Percentiles rank a stretch among this genome's conserved stretches.
These are phyloP conservation scores for Colletotrichum abscissum DNA, from an alignment of 2,329 filamentous ascomycete genomes.

Conservation along the genomic window DNA sequence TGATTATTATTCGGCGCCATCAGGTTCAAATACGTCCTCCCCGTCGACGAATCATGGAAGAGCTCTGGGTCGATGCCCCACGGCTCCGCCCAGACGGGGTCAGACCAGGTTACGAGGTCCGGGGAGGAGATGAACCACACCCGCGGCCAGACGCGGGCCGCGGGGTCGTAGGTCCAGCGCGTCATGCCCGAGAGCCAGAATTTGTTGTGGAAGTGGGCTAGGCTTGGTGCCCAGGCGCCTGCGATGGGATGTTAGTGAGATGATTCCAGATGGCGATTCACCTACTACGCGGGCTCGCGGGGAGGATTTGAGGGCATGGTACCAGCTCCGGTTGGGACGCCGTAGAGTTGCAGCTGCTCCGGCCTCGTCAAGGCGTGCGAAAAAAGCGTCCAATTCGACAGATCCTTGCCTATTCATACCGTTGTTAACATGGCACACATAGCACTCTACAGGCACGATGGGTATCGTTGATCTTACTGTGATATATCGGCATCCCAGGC, in stretches of 20 bases:
- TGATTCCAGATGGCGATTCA: too few relatives aligned
- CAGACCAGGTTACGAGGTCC: conserved; percentile 31
- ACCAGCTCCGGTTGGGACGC: conserved; percentile 11
- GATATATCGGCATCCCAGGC: conserved; percentile 63
- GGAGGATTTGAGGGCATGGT: too few relatives aligned
- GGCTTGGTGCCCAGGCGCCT: conserved; percentile 23
- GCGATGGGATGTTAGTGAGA: neutral
- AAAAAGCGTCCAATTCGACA: conserved; percentile 52
- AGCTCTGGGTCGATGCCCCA: conserved; percentile 30
- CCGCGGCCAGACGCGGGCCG: conserved; percentile 49
- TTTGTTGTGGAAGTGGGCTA: conserved; percentile 5
- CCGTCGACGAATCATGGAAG: conserved; percentile 34
- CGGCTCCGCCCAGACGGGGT: conserved; percentile 28
- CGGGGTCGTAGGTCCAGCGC: conserved; percentile 48
- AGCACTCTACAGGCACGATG: too few relatives aligned
- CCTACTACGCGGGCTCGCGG: too few relatives aligned
- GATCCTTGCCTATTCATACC: conserved; percentile 48
- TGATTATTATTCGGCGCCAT: conserved; percentile 38
- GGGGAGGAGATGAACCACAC: conserved; percentile 39
- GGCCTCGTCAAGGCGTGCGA: conserved; percentile 34
- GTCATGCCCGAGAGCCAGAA: conserved; percentile 40
- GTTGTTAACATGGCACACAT: neutral
- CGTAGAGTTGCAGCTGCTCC: conserved; percentile 19
- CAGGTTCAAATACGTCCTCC: conserved; percentile 36
- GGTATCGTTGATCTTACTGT: conserved; percentile 38